phyloP scores from a whole-genome alignment of 352 stramenopile genomes.

The Peronospora belbahrii region DNA sequence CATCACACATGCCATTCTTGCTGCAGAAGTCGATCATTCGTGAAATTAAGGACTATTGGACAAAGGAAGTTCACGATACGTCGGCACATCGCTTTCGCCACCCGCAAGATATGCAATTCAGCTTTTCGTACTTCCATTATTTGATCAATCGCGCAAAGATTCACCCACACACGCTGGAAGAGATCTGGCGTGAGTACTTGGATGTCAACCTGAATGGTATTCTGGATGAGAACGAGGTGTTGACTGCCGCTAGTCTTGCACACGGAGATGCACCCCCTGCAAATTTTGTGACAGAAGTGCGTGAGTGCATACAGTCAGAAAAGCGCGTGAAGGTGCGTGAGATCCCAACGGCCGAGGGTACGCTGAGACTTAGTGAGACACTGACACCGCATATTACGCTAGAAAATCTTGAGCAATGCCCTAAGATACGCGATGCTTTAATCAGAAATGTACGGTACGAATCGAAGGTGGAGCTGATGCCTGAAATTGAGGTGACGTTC shows the following conservation, averaged over 20 bases:
- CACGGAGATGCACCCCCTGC: conserved; percentile 64
- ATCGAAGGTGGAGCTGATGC: conserved; percentile 51
- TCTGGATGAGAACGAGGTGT: conserved; percentile 86
- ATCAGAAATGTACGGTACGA: conserved; percentile 63
- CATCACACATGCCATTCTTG: conserved; percentile 93
- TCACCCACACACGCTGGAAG: conserved; percentile 55
- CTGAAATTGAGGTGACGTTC: conserved; percentile 88
- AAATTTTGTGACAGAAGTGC: conserved; percentile 53
- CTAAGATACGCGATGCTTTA: conserved; percentile 40
- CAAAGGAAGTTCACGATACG: conserved; percentile 62
- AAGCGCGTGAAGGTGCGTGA: conserved; percentile 72
- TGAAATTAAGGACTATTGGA: conserved; percentile 86
- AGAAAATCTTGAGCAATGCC: conserved; percentile 45
- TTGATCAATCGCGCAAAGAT: conserved; percentile 84
- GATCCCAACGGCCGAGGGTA: conserved; percentile 45
- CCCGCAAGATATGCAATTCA: conserved; percentile 92
- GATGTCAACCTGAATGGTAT: conserved; percentile 88
- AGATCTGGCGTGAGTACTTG: conserved; percentile 84
- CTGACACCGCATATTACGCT: conserved; percentile 69
- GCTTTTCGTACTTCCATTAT: conserved; percentile 94
- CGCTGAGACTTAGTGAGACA: conserved; percentile 59
- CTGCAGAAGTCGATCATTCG: conserved; percentile 83
- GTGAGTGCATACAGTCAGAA: conserved; percentile 56
- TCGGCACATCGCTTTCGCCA: conserved; percentile 87
- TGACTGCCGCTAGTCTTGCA: conserved; percentile 82